Conservation (phyloP, 2,329 filamentous ascomycete species). For the Scleromitrula shiraiana region DNA sequence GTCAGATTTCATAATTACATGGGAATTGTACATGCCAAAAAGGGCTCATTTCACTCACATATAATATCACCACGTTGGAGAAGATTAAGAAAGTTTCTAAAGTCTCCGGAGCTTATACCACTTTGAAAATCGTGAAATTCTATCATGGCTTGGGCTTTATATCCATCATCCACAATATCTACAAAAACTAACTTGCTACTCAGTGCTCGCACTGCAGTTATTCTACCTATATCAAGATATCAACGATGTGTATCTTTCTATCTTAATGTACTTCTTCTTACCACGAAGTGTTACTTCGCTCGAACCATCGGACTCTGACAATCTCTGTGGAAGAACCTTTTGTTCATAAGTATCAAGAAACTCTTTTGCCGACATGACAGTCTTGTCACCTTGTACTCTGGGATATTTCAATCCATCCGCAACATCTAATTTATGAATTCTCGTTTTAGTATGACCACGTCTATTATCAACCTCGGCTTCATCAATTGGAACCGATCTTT, state of each 20-base stretch:
- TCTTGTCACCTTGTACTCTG: neutral
- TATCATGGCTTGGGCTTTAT: constrained; percentile 51
- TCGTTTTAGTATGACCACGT: neutral
- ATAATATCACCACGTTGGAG: constrained; percentile 77
- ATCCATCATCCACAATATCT: constrained; percentile 66
- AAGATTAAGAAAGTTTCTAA: constrained; percentile 55
- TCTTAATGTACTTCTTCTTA: constrained; percentile 15
- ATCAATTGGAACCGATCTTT: no score
- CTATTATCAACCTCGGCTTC: no score
- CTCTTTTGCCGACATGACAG: neutral
- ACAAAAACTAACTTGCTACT: constrained; percentile 79
- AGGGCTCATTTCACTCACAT: constrained; percentile 44
- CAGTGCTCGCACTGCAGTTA: constrained; percentile 54
- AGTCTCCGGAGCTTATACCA: constrained; percentile 34
- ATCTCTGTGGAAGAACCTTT: no score
- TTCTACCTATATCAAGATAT: constrained; percentile 48
- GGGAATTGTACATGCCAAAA: neutral
- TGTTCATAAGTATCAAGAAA: neutral
- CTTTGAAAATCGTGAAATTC: neutral
- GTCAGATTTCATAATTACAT: constrained; percentile 3
- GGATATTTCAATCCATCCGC: constrained; percentile 49
- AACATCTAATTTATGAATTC: constrained; percentile 42
- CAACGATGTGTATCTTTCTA: neutral
- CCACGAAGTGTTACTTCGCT: constrained; percentile 2
- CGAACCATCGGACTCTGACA: neutral